Conservation (phyloP, 345 rosid genomes). For the Nephelium lappaceum region DNA sequence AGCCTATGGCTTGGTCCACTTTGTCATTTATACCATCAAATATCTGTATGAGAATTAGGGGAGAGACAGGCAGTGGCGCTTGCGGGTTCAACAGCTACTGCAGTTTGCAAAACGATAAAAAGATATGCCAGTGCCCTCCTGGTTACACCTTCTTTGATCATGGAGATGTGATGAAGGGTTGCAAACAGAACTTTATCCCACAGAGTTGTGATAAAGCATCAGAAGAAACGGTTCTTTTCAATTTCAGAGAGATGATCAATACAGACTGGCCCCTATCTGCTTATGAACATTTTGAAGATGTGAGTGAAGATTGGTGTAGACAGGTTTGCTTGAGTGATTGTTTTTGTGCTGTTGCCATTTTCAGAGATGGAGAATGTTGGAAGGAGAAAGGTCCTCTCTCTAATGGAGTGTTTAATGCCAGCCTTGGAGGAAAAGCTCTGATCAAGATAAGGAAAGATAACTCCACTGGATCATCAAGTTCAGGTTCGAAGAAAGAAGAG, state of each 20-base stretch:
- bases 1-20: constrained; percentile 23
- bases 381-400: constrained; percentile 42
- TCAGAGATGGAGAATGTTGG: constrained; percentile 21
- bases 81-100: constrained; percentile 42
- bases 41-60: not conserved
- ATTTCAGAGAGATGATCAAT: constrained; percentile 19
- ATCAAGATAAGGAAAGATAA: constrained; percentile 31
- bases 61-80: constrained; percentile 16
- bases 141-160: constrained; percentile 16
- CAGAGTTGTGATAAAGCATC: constrained; percentile 15
- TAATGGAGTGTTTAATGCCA: constrained; percentile 28
- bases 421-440: constrained; percentile 27
- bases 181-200: constrained; percentile 8
- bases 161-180: constrained; percentile 18
- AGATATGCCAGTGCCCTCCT: constrained; percentile 26
- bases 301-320: constrained; percentile 38
- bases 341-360: constrained; percentile 39
- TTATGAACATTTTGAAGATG: constrained; percentile 23
- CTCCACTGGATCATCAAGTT: constrained; percentile 1
- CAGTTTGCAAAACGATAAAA: constrained; percentile 13
- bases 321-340: constrained; percentile 40
- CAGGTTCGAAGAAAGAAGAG: not conserved
- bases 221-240: constrained; percentile 2
- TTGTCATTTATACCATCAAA: constrained; percentile 21
- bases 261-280: constrained; percentile 30